phyloP scores from a whole-genome alignment of 495 filamentous ascomycete genomes.

The Parathielavia appendiculata region DNA sequence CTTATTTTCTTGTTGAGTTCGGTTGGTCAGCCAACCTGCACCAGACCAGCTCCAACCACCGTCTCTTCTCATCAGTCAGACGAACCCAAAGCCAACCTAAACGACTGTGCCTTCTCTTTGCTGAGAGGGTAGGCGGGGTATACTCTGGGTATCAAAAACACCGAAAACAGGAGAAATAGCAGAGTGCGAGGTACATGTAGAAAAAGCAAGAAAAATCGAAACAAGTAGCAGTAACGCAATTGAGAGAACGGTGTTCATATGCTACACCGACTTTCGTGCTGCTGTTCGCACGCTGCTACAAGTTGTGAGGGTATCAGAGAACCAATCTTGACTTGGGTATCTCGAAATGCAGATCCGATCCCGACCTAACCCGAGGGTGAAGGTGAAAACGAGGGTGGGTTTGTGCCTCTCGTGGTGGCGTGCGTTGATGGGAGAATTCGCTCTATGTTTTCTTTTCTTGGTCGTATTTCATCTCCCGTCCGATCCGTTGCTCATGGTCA shows the following conservation, averaged over 20 bases:
- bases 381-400: slow-evolving; percentile 29
- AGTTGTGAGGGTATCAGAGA: slow-evolving; percentile 41
- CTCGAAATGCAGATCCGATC: slow-evolving; percentile 53
- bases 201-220: slow-evolving; percentile 13
- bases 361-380: slow-evolving; percentile 41
- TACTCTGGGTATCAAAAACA: slow-evolving; percentile 37
- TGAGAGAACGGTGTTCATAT: no score
- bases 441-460: slow-evolving; percentile 25
- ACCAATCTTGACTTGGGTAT: slow-evolving; percentile 50
- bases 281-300: slow-evolving; percentile 2
- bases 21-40: no score
- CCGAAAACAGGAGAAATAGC: slow-evolving; percentile 7
- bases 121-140: slow-evolving; percentile 21
- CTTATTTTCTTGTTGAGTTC: not conserved
- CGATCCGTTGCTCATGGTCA: slow-evolving; percentile 12
- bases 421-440: slow-evolving; percentile 28
- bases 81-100: slow-evolving; percentile 20
- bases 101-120: slow-evolving; percentile 16
- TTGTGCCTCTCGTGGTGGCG: slow-evolving; percentile 19
- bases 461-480: slow-evolving; percentile 22
- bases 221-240: slow-evolving; percentile 5
- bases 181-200: not conserved
- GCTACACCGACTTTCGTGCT: slow-evolving; percentile 1
- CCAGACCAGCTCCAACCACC: slow-evolving; percentile 4
- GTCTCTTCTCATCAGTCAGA: slow-evolving; percentile 14